Percentiles rank a stretch among this genome's conserved stretches.
Conservation (phyloP, 129 eudicot species). For the Chrysanthemum lavandulifolium region DNA sequence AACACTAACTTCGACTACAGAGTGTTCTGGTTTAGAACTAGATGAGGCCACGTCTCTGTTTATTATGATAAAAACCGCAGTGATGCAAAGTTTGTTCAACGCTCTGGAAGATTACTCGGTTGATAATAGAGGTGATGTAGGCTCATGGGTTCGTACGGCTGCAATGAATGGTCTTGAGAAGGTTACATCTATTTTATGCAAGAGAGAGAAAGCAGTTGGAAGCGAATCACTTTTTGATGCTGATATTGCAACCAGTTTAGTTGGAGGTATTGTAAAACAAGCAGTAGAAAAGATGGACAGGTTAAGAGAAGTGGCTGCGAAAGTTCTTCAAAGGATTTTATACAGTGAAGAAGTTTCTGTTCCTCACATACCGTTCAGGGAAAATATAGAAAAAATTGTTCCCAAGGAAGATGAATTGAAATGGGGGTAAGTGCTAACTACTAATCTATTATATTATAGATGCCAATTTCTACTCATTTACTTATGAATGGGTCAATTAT, state of each 20-base stretch:
- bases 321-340: constrained; percentile 75
- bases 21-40: constrained; percentile 31
- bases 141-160: constrained; percentile 99
- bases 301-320: constrained; percentile 82
- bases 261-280: constrained; percentile 79
- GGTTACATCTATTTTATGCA: constrained; percentile 71
- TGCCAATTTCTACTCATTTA: neutral
- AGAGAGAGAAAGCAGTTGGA: constrained; percentile 36
- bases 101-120: constrained; percentile 97
- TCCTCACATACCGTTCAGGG: constrained; percentile 69
- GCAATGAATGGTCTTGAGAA: constrained; percentile 91
- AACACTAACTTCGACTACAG: constrained; percentile 51
- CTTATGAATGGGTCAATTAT: neutral
- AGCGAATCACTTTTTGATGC: constrained; percentile 52
- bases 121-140: constrained; percentile 98
- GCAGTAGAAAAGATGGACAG: constrained; percentile 98
- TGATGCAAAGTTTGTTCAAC: constrained; percentile 66
- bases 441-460: neutral
- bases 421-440: constrained; percentile 66
- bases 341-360: constrained; percentile 50
- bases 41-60: constrained; percentile 42
- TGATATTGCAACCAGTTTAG: constrained; percentile 60
- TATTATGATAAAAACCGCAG: constrained; percentile 63
- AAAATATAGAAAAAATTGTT: constrained; percentile 50
- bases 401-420: constrained; percentile 53